phyloP scores from a whole-genome alignment of 176 grass and related monocot species.

The Cymbopogon citratus region DNA sequence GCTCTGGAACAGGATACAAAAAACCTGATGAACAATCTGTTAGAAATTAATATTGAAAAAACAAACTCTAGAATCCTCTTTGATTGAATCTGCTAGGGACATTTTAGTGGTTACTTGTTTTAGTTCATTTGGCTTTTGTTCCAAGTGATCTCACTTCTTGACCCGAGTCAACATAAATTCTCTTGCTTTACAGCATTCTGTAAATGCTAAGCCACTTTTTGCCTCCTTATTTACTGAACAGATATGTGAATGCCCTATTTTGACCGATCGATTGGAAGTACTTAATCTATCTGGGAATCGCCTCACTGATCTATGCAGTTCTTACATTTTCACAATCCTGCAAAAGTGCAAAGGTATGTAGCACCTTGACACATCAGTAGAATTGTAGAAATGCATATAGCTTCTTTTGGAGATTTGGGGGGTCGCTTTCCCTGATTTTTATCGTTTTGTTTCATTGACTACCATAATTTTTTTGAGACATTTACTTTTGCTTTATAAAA shows the following conservation, averaged over 20 bases:
- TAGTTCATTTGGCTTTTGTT: background rate
- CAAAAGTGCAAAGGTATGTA: constrained; percentile 81
- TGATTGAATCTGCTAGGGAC: background rate
- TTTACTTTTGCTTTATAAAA: constrained; percentile 15
- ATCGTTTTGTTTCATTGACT: background rate
- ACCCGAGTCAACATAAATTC: background rate
- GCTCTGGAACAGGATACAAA: background rate
- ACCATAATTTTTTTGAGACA: background rate
- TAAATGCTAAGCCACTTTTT: background rate
- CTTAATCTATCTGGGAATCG: constrained; percentile 95
- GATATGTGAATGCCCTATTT: constrained; percentile 90
- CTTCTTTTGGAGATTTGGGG: background rate
- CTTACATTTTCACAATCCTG: constrained; percentile 85
- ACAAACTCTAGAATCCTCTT: background rate
- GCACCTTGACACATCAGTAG: background rate
- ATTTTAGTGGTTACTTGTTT: background rate
- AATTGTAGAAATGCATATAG: background rate
- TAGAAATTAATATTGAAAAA: background rate
- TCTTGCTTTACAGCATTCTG: background rate
- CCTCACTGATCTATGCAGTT: constrained; percentile 93
- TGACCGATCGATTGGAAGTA: constrained; percentile 77
- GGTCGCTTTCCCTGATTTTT: background rate
- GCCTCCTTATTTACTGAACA: constrained; percentile 28
- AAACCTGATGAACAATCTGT: background rate
- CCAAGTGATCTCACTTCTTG: background rate